These are phyloP conservation scores for Paecilomyces niveus DNA, from an alignment of 2,329 filamentous ascomycete species.

Conservation along the genomic window DNA sequence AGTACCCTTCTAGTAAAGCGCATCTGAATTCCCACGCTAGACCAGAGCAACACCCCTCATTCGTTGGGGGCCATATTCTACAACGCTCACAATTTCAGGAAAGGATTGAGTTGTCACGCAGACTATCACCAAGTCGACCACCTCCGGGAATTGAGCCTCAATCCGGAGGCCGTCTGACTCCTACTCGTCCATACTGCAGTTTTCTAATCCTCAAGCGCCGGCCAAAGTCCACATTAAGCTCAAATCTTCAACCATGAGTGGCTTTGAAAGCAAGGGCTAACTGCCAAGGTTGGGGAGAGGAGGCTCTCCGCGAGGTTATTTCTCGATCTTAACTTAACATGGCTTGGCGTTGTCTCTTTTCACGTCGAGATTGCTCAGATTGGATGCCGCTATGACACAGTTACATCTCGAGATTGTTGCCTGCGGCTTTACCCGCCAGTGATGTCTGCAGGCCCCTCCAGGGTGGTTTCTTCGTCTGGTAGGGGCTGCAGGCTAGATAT, in stretches of 20 bases:
- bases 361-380: background rate
- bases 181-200: background rate
- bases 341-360: background rate
- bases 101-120: no score
- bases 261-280: background rate
- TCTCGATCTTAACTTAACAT: background rate
- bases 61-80: no score
- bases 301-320: background rate
- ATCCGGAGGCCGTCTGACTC: background rate
- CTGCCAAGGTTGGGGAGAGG: background rate
- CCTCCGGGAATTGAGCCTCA: background rate
- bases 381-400: background rate
- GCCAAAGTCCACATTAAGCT: background rate
- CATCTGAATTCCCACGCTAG: no score
- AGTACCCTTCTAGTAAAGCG: no score
- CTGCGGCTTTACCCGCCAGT: background rate
- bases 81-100: no score
- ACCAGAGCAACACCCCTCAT: no score
- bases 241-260: background rate
- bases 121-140: no score
- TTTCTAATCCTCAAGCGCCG: background rate
- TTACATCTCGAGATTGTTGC: background rate
- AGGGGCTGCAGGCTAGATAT: background rate
- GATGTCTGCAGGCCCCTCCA: background rate
- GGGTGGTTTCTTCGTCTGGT: background rate